Evolutionary conservation across 257 asterid genomes (phyloP), one percentile per base, ranked within the genome.

Genomic region (Solanum virginianum): DNA sequence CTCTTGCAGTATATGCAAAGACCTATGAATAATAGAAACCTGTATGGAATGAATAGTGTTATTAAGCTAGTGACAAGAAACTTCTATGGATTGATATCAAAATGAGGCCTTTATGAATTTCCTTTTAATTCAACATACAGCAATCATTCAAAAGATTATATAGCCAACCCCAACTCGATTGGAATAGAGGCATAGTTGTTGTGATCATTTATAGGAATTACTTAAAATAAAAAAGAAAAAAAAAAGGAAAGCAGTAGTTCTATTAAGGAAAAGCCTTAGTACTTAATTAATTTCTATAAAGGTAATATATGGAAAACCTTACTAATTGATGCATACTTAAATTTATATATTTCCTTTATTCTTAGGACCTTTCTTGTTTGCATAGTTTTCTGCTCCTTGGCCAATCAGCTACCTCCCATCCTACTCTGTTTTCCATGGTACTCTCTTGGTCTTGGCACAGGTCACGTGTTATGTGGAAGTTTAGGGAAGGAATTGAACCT

Each of bases 1-100:
- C 85, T 86, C 89, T 90, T 83, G 97, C 80, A 96, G 82, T 72
- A 96, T 88, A 85, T 89, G 94, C 86, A 95, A 92, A 87, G 98
- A 91, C 86, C 93, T 87, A 80, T 89, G 92, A 82, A 92, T 89
- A 87, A 95, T 87, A 84, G 80, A 90, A 86, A 87, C 94, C 99
- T 96, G 97, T 88, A 89, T 45, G 80, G 86, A 85, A 82, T 53
- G 65, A 53, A 53, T 53, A 79, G 8, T 29, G 65, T 53, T 10
- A 79, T 9, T 26, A 79, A 79, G 83, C 29, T 53, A 53, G 43
- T 29, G 18, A 26, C 49, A 26, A 79, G 16, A 51, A 79, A 79
- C 49, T 51, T 79, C 65, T 26, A 53, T 53, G 20, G 65, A 79
- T 26, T 26, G 82, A 79, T 16, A 26, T 10, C 53, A 77, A 45